phyloP scores from a whole-genome alignment of 2,329 filamentous ascomycete genomes.

The Exophiala alcalophila region DNA sequence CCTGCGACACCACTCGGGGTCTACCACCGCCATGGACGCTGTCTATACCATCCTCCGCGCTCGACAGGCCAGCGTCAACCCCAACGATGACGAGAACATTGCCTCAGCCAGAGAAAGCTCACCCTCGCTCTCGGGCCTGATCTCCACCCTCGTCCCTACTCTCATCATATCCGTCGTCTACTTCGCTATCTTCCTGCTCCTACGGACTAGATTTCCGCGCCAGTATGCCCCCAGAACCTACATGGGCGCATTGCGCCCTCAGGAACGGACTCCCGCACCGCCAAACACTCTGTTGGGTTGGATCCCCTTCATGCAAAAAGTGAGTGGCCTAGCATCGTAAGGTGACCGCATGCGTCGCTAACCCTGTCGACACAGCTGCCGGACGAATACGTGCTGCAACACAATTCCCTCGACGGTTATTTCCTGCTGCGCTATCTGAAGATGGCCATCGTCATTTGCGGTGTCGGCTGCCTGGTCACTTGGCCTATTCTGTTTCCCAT shows the following conservation, averaged over 20 bases:
- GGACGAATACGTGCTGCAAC: conserved; percentile 79
- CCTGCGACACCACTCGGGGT: conserved; percentile 1
- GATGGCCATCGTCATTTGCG: conserved; percentile 71
- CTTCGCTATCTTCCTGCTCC: conserved; percentile 49
- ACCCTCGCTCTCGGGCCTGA: conserved; percentile 45
- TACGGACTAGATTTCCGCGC: conserved; percentile 49
- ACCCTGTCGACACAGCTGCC: conserved; percentile 40
- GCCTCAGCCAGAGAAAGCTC: conserved; percentile 32
- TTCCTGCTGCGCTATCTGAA: conserved; percentile 86
- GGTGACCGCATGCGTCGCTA: not conserved
- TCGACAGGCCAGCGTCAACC: conserved; percentile 18
- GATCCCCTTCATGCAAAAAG: conserved; percentile 63
- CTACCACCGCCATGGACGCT: conserved; percentile 13
- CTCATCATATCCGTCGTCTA: conserved; percentile 45
- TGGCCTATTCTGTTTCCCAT: conserved; percentile 88
- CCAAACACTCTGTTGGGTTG: conserved; percentile 65
- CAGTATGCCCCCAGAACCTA: conserved; percentile 57
- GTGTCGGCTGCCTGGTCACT: conserved; percentile 78
- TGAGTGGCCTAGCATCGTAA: conserved; percentile 41
- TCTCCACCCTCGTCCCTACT: conserved; percentile 50
- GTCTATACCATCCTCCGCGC: conserved; percentile 10
- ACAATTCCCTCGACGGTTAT: conserved; percentile 89
- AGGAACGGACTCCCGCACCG: conserved; percentile 57
- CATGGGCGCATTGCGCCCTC: conserved; percentile 50
- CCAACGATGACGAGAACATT: conserved; percentile 33